phyloP scores from a whole-genome alignment of 495 filamentous ascomycete genomes.

The Hypoxylon trugodes region DNA sequence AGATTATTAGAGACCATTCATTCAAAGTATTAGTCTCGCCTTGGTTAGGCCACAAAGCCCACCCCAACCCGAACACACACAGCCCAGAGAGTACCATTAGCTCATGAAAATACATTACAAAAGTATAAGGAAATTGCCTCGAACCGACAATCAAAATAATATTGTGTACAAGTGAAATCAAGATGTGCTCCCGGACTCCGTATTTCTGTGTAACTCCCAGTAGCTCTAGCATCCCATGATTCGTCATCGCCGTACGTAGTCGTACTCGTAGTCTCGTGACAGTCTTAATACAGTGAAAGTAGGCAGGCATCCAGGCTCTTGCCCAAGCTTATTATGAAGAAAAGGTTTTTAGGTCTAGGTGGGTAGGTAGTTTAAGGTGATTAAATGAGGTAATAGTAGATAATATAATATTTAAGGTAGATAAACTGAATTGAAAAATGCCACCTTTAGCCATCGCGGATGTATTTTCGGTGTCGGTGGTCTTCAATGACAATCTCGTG shows the following conservation, averaged over 20 bases:
- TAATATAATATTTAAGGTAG: too few relatives aligned
- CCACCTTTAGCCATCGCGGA: conserved; percentile 24
- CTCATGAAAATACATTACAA: conserved; percentile 14
- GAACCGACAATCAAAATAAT: neutral
- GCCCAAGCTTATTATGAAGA: neutral
- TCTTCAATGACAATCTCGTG: conserved; percentile 45
- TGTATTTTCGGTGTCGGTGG: conserved; percentile 38
- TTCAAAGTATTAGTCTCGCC: neutral
- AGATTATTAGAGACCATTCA: neutral
- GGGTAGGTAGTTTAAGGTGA: neutral
- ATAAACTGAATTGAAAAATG: neutral
- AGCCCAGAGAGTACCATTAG: neutral
- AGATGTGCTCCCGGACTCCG: conserved; percentile 20
- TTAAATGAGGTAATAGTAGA: neutral
- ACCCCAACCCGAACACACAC: neutral
- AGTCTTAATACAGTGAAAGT: conserved; percentile 27
- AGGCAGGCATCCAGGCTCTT: conserved; percentile 4
- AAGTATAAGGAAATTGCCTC: neutral
- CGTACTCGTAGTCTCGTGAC: conserved; percentile 27
- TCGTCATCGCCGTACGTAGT: conserved; percentile 4
- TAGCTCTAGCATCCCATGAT: neutral
- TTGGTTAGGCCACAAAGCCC: neutral
- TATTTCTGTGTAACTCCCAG: neutral
- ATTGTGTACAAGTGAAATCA: conserved; percentile 29
- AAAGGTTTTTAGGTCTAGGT: neutral